Conservation (phyloP, 2,329 filamentous ascomycete species). For the Purpureocillium lavendulum region DNA sequence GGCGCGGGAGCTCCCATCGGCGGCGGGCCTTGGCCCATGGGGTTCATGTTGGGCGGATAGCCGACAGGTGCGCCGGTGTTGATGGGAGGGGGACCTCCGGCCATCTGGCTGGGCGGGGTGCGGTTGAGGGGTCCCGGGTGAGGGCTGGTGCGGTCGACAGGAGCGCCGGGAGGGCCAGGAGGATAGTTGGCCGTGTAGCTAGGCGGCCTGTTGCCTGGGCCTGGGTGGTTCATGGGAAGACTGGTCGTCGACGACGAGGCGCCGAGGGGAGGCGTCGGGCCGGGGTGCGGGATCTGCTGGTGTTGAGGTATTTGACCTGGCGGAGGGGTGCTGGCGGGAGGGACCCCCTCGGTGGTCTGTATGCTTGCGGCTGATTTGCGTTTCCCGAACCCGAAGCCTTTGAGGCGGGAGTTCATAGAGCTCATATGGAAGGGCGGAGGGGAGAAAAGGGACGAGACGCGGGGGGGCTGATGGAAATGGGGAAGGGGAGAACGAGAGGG, state of each 20-base stretch:
- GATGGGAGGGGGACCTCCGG: constrained; percentile 58
- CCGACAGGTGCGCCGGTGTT: constrained; percentile 55
- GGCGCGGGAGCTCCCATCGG: constrained; percentile 25
- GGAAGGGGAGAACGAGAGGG: constrained; percentile 8
- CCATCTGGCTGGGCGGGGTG: constrained; percentile 52
- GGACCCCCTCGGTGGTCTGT: constrained; percentile 36
- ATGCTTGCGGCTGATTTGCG: constrained; percentile 62
- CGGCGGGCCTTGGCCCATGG: constrained; percentile 33
- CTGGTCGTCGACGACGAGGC: constrained; percentile 36
- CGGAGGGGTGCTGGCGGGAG: constrained; percentile 25
- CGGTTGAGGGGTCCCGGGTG: constrained; percentile 37
- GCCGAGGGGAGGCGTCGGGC: constrained; percentile 24
- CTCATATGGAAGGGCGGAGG: constrained; percentile 47
- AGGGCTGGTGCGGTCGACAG: constrained; percentile 46
- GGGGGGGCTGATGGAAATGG: constrained; percentile 5
- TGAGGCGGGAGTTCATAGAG: constrained; percentile 73
- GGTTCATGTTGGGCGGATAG: constrained; percentile 48
- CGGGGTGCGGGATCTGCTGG: constrained; percentile 24
- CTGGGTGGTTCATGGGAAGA: constrained; percentile 55
- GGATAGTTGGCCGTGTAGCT: constrained; percentile 54
- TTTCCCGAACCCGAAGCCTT: constrained; percentile 75
- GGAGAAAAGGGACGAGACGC: constrained; percentile 3
- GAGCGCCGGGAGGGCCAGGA: constrained; percentile 29
- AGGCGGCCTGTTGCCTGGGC: constrained; percentile 51
- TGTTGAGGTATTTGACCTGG: constrained; percentile 44